Percentiles rank a stretch among this genome's conserved stretches.
phyloP scores from a whole-genome alignment of 2,329 filamentous ascomycete species.

The Raffaelea albimanens region DNA sequence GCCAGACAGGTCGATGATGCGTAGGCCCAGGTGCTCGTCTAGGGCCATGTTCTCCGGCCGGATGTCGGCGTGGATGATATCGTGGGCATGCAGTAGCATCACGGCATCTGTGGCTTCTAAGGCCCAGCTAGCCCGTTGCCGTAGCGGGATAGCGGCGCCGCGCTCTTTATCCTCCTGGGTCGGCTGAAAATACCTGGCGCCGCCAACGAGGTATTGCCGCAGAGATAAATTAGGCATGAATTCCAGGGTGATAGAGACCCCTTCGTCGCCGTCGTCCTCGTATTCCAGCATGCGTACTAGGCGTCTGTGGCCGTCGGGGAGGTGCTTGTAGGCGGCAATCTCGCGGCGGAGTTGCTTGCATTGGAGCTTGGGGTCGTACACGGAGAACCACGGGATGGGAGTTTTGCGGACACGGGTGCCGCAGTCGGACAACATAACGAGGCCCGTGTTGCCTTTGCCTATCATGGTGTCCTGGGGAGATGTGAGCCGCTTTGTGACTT shows the following conservation, averaged over 20 bases:
- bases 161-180: neutral
- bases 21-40: neutral
- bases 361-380: neutral
- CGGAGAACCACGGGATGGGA: neutral
- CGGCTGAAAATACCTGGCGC: neutral
- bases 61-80: constrained; percentile 8
- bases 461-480: constrained; percentile 1
- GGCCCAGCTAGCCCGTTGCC: constrained; percentile 6
- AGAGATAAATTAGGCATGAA: constrained; percentile 5
- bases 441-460: constrained; percentile 4
- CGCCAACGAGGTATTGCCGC: neutral
- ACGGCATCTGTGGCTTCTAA: constrained; percentile 6
- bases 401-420: neutral
- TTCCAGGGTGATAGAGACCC: constrained; percentile 6
- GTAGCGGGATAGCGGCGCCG: constrained; percentile 1
- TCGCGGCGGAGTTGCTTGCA: constrained; percentile 3
- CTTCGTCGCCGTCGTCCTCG: constrained; percentile 2
- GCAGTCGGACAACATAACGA: constrained; percentile 1
- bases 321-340: constrained; percentile 4
- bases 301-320: constrained; percentile 4
- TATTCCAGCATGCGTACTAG: constrained; percentile 3
- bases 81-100: constrained; percentile 2
- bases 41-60: constrained; percentile 7
- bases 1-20: constrained; percentile 7
- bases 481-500: too few species aligned